phyloP scores from a whole-genome alignment of 2,329 filamentous ascomycete genomes.

The Fusarium sp. region DNA sequence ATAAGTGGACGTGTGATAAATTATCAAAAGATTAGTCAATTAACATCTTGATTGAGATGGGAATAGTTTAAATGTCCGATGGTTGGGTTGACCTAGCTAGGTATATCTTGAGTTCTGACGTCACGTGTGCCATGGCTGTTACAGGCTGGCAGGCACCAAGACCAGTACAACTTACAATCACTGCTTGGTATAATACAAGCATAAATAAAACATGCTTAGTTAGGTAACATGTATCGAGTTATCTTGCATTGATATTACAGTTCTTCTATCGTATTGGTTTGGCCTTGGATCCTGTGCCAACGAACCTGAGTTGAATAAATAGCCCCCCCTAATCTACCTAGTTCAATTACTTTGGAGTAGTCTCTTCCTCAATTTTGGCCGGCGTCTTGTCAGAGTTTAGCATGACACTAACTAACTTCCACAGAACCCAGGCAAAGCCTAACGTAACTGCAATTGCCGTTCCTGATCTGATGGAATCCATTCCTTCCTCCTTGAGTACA shows the following conservation, averaged over 20 bases:
- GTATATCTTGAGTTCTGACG: slow-evolving; percentile 37
- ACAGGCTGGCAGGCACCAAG: not conserved
- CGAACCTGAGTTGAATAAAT: not conserved
- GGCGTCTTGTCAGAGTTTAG: slow-evolving; percentile 13
- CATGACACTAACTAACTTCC: slow-evolving; percentile 61
- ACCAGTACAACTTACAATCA: not conserved
- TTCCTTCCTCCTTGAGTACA: slow-evolving; percentile 69
- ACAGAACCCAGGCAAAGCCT: slow-evolving; percentile 78
- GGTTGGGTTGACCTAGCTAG: not conserved
- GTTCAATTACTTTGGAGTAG: slow-evolving; percentile 39
- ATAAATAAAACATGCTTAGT: not conserved
- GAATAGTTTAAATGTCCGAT: slow-evolving; percentile 1
- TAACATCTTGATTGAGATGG: slow-evolving; percentile 14
- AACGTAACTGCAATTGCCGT: slow-evolving; percentile 71
- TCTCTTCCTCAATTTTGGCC: not conserved
- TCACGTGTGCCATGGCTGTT: slow-evolving; percentile 41
- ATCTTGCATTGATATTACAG: not conserved
- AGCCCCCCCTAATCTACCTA: not conserved
- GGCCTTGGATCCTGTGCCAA: not conserved
- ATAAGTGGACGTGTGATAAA: slow-evolving; percentile 7
- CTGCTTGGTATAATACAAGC: not conserved
- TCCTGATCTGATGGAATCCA: slow-evolving; percentile 63
- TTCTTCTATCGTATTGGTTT: not conserved
- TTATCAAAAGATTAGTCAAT: slow-evolving; percentile 1
- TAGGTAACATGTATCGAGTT: not conserved